A percentile compares a stretch with the other conserved stretches of the same genome.
Evolutionary conservation across 495 filamentous ascomycete species (phyloP).

Genomic region (Podospora pseudoanserina): DNA sequence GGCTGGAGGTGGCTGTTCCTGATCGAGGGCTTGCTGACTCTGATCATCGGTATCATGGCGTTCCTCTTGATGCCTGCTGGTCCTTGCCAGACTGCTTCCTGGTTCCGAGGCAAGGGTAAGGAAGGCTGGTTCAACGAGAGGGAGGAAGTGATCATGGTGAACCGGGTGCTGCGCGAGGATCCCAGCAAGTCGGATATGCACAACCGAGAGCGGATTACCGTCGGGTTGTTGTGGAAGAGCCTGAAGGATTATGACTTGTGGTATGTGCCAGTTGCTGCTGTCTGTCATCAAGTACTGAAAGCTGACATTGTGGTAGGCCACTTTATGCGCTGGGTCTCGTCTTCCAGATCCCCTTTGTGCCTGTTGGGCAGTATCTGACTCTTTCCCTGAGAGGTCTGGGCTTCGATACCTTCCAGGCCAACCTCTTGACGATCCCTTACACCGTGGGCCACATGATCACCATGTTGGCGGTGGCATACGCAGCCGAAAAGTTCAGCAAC

Average conservation of each 20-base stretch:
- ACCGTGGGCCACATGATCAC: slow-evolving; percentile 39
- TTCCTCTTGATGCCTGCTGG: slow-evolving; percentile 68
- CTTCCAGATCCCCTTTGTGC: slow-evolving; percentile 58
- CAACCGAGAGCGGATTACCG: slow-evolving; percentile 60
- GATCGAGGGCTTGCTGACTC: slow-evolving; percentile 50
- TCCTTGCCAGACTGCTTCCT: slow-evolving; percentile 65
- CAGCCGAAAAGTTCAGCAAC: slow-evolving; percentile 48
- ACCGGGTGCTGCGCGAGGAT: slow-evolving; percentile 67
- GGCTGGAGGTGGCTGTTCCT: slow-evolving; percentile 60
- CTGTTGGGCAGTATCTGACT: slow-evolving; percentile 60
- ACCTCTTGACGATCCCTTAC: slow-evolving; percentile 45
- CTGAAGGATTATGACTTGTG: slow-evolving; percentile 72
- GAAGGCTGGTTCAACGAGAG: slow-evolving; percentile 68
- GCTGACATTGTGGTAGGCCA: slow-evolving; percentile 27
- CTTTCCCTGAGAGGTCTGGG: slow-evolving; percentile 60
- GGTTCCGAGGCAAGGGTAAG: slow-evolving; percentile 67
- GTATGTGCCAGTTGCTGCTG: slow-evolving; percentile 12
- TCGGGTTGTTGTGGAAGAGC: slow-evolving; percentile 55
- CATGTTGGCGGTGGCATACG: slow-evolving; percentile 49
- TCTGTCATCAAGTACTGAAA: background rate
- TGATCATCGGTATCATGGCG: slow-evolving; percentile 60
- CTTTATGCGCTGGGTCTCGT: slow-evolving; percentile 64
- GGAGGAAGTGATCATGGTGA: slow-evolving; percentile 69
- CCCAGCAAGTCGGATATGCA: slow-evolving; percentile 63
- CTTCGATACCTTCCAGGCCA: slow-evolving; percentile 67